phyloP scores from a whole-genome alignment of 1,284 basidiomycete genomes.

The Pseudozyma thailandica region DNA sequence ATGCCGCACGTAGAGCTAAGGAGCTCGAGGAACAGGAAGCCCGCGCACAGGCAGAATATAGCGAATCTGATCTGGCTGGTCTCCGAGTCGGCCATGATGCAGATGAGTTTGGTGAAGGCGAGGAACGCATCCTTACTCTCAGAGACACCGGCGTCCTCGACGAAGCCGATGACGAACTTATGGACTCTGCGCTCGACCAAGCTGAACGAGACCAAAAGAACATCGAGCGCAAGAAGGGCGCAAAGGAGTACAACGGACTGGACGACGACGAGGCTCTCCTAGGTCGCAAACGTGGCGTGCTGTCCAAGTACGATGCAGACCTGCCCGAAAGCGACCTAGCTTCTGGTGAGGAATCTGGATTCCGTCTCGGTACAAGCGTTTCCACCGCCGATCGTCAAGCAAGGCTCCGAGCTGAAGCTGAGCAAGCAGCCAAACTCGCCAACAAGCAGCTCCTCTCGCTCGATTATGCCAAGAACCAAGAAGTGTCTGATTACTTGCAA shows the following conservation, averaged over 20 bases:
- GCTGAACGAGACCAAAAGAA: constrained; percentile 81
- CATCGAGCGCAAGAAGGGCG: constrained; percentile 86
- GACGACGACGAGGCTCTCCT: constrained; percentile 84
- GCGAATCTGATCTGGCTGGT: constrained; percentile 79
- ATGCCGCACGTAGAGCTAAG: constrained; percentile 81
- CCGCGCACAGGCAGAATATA: constrained; percentile 76
- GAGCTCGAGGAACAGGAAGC: constrained; percentile 78
- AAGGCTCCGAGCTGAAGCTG: constrained; percentile 71
- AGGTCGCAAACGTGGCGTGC: constrained; percentile 82
- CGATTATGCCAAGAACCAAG: constrained; percentile 85
- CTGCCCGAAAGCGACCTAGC: constrained; percentile 73
- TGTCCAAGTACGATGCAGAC: constrained; percentile 94
- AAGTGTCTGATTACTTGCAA: constrained; percentile 85
- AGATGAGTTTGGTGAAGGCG: constrained; percentile 81
- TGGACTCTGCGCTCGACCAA: constrained; percentile 92
- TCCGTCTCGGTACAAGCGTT: constrained; percentile 45
- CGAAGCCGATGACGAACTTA: constrained; percentile 95
- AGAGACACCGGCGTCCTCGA: constrained; percentile 94
- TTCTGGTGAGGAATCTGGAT: constrained; percentile 35
- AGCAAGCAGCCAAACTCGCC: constrained; percentile 72
- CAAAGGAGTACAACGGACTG: constrained; percentile 89
- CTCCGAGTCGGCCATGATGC: constrained; percentile 96
- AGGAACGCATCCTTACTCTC: constrained; percentile 92
- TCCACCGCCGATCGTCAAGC: constrained; percentile 64
- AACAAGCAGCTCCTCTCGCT: constrained; percentile 76